These are phyloP conservation scores for Talaromyces sp. DNA, from an alignment of 2,329 filamentous ascomycete species.

Conservation along the genomic window DNA sequence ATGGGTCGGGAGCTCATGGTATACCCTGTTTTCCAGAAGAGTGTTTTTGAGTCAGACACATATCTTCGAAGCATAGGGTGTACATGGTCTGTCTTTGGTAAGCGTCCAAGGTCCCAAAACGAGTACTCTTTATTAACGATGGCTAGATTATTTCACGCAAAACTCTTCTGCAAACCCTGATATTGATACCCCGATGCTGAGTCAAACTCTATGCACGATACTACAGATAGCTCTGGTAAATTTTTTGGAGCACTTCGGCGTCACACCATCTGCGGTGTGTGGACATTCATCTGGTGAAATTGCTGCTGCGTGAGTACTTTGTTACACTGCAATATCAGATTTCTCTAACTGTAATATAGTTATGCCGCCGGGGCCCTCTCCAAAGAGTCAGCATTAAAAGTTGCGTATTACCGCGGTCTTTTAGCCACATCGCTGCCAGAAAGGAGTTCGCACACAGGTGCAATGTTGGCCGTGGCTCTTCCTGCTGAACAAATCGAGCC, in stretches of 20 bases:
- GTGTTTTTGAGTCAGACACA: neutral
- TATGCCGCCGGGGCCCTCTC: neutral
- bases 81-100: neutral
- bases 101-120: neutral
- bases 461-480: neutral
- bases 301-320: neutral
- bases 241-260: conserved; percentile 15
- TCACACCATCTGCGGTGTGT: neutral
- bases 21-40: neutral
- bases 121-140: neutral
- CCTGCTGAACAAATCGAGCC: neutral
- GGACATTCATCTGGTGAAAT: neutral
- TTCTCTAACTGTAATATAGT: neutral
- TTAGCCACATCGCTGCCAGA: neutral
- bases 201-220: conserved; percentile 21
- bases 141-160: neutral
- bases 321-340: neutral
- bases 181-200: neutral
- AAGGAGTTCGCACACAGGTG: neutral
- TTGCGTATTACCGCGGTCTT: neutral
- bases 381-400: neutral
- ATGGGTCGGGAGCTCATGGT: conserved; percentile 31
- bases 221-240: conserved; percentile 25
- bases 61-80: neutral
- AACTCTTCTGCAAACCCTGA: neutral